Evolutionary conservation across 306 rosid species (phyloP), one percentile per base, ranked within the genome.

Genomic region (Glycine soja): DNA sequence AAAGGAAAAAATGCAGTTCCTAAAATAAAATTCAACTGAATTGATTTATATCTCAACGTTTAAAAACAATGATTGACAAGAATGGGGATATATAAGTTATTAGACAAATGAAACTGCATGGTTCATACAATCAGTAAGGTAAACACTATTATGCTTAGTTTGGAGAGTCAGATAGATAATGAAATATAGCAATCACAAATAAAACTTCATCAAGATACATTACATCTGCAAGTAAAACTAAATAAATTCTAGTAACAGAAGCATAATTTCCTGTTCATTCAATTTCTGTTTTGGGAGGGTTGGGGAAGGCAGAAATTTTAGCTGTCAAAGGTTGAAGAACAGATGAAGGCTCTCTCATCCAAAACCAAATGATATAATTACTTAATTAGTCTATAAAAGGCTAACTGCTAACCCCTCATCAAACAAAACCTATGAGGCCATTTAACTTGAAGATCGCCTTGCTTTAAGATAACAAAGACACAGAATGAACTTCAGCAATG

Each of bases 1-100:
- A 95, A 71, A 70, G 99, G 96, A 79, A 85, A 93, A 83, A 95
- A 93, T 0, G 98, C 98, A 36, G 96, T 90, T 63, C 99, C 99
- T 95, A 59, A 74, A 76, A 84, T 38, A 61, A 81, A 78, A 80
- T 45, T 45, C n/a, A 64, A 56, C 36, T 10, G 50, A n/a, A 64
- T 8, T 6, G 9, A 40, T 46, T 43, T 18, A 61, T n/a, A 47
- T 5, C 24, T 63, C 70, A 3, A 1, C 46, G 10, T 54, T 70
- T 61, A 43, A 71, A 75, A 76, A 12, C n/a, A 56, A 57, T 8
- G 10, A 46, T 10, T 6, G 59, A 57, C 72, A 57, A 8, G 51
- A 50, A 40, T 11, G 57, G 64, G 13, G 50, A 51, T 65, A 45
- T 57, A 65, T 65, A 50, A 12, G 40, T 24, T 30, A 45, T 7